Evolutionary conservation across 140 eudicot species (phyloP).

Genomic region (Anethum foeniculum): DNA sequence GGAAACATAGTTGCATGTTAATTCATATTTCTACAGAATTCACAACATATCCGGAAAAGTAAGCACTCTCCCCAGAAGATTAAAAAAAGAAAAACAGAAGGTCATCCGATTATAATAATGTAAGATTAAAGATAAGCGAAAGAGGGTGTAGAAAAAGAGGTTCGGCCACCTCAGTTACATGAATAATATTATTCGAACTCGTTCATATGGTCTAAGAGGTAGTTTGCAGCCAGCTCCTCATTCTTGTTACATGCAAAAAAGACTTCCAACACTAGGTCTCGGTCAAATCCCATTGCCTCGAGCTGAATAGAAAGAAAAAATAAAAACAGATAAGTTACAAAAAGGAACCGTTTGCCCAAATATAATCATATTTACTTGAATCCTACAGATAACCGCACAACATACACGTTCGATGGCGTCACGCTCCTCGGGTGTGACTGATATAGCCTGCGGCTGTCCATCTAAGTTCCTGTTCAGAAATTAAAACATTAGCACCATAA

Average conservation of each 20-base stretch:
- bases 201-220: constrained; percentile 72
- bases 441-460: constrained; percentile 63
- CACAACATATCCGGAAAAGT: not conserved
- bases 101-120: not conserved
- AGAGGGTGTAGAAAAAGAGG: constrained; percentile 4
- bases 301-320: constrained; percentile 35
- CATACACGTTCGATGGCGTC: constrained; percentile 90
- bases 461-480: constrained; percentile 43
- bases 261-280: constrained; percentile 66
- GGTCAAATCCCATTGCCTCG: constrained; percentile 83
- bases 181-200: constrained; percentile 51
- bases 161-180: constrained; percentile 12
- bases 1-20: not conserved
- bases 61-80: not conserved
- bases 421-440: constrained; percentile 80
- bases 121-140: constrained; percentile 1
- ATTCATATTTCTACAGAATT: not conserved
- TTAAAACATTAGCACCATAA: not conserved
- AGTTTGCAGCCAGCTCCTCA: constrained; percentile 88
- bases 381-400: not conserved
- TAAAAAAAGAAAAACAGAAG: not conserved
- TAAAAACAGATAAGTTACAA: not conserved
- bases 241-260: constrained; percentile 87
- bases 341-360: not conserved
- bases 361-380: not conserved